Base-by-base conservation (phyloP, 495 filamentous ascomycete species). In the Parachaetomium inaequale region DNA sequence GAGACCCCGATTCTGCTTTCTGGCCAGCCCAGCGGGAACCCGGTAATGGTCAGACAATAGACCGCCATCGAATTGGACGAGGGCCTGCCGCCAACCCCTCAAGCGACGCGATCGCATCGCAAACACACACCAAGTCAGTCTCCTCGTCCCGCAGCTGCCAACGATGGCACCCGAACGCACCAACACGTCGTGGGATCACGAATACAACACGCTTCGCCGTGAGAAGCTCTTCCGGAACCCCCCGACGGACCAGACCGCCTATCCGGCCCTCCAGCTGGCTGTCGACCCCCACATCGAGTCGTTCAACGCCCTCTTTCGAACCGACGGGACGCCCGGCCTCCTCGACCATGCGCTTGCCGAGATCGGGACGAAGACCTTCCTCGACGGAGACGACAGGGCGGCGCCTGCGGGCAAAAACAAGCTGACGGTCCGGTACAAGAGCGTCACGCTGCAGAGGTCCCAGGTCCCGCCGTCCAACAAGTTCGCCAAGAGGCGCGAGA, bases 271-370 rank as follows among this genome's bases (percentile, higher is more conserved):
- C 49, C 87, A 90, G 51, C 85, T 83, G 43, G 90, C 93, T 2
- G 85, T 96, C 62, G 81, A 87, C 61, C 94, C 94, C 34, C 94
- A 98, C 73, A 86, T 96, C 70, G 86, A 96, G 64, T 93, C 94
- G 10, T 98, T 97, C 85, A 96, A 98, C 79, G 88, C 89, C n/a
- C 78, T 96, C 42, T 92, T 96, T 68, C 86, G 86, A 15, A 78
- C 76, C 67, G 69, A 75, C 62, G 82, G 77, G 64, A 81, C 83
- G 65, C 76, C 81, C 47, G 84, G 87, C 47, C 81, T 96, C 26
- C 75, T 98, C 46, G 87, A 90, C 54, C 85, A 87, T 25, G 91
- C 83, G 14, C 67, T 97, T 57, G 84, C 83, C 69, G 94, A 98
- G 69, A 96, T 98, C 70, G 94, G 94, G 59, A 90, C 86, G 62